Evolutionary conservation across 2,329 filamentous ascomycete genomes (phyloP), one percentile per base, ranked within the genome.

Genomic region (Rutstroemia sp.): DNA sequence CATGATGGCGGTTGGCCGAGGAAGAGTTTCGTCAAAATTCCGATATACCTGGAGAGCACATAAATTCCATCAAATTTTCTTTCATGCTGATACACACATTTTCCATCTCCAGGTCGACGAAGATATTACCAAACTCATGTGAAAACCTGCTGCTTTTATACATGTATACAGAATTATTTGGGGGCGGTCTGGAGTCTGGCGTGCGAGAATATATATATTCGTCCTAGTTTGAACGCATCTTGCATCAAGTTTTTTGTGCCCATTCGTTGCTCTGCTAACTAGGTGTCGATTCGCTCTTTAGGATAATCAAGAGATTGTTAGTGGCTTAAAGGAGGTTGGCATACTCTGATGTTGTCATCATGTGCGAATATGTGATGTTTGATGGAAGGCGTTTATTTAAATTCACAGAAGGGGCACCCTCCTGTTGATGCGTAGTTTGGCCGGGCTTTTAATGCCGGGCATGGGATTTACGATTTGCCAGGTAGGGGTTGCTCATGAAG

Each of bases 21-120:
- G 16, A 1, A n/a, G 70, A 74, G 73, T 73, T 73, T 75, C 72
- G 58, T 71, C 73, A 47, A 47, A 10, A 12, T 40, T 38, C 16
- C n/a, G 10, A 48, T 27, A 19, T 23, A 27, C 14, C 23, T 16
- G 44, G 8, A 34, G 25, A 50, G n/a, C n/a, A 16, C 10, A 49
- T 54, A 30, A 21, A 19, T 39, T 39, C 30, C 51, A 42, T 46
- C 50, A 39, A 38, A 51, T 23, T 55, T 55, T 55, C 46, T 36
- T 51, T 55, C 46, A 42, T 51, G 53, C 53, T 55, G 53, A 55
- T 55, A n/a, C 17, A 44, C 50, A n/a, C 34, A 44, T 30, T 36
- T 44, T 51, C 9, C 38, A 75, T 77, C 50, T 61, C 59, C 64
- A 71, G 69, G 69, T 71, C 60, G 68, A 69, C 57, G 68, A 71